Evolutionary conservation across 2,329 filamentous ascomycete species (phyloP).

Genomic region (Microsporum canis): DNA sequence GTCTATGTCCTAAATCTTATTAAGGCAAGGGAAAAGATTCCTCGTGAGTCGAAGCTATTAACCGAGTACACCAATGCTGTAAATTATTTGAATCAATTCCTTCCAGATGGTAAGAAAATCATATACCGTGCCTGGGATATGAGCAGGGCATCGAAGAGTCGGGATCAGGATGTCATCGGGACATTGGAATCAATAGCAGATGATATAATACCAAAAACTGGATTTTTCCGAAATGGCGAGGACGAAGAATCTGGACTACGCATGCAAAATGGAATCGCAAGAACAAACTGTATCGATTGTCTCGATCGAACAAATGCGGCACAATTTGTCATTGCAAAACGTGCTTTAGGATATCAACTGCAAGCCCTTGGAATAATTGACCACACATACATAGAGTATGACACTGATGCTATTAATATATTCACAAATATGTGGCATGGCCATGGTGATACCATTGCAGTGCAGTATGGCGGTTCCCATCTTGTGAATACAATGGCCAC

Average conservation of each 20-base stretch:
- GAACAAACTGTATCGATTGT: slow-evolving; percentile 97
- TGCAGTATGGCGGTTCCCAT: slow-evolving; percentile 95
- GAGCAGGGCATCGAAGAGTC: slow-evolving; percentile 85
- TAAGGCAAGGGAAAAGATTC: slow-evolving; percentile 75
- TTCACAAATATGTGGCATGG: slow-evolving; percentile 99
- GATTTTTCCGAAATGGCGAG: slow-evolving; percentile 91
- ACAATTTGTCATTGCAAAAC: slow-evolving; percentile 94
- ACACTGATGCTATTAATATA: slow-evolving; percentile 88
- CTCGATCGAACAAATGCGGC: slow-evolving; percentile 94
- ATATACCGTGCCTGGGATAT: slow-evolving; percentile 96
- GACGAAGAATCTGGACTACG: slow-evolving; percentile 51
- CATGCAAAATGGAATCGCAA: slow-evolving; percentile 81
- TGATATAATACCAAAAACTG: slow-evolving; percentile 70
- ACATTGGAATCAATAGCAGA: slow-evolving; percentile 84
- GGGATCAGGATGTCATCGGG: slow-evolving; percentile 86
- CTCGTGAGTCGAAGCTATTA: slow-evolving; percentile 81
- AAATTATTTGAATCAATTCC: slow-evolving; percentile 85
- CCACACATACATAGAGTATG: slow-evolving; percentile 70
- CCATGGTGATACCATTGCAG: slow-evolving; percentile 92
- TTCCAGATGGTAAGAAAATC: slow-evolving; percentile 74
- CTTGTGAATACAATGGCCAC: slow-evolving; percentile 99
- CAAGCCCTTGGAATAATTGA: slow-evolving; percentile 81
- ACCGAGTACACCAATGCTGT: slow-evolving; percentile 79
- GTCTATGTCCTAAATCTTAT: slow-evolving; percentile 88
- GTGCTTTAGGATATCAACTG: slow-evolving; percentile 81